Conservation (phyloP, 768 basidiomycete genomes). For the Vishniacozyma victoriae region DNA sequence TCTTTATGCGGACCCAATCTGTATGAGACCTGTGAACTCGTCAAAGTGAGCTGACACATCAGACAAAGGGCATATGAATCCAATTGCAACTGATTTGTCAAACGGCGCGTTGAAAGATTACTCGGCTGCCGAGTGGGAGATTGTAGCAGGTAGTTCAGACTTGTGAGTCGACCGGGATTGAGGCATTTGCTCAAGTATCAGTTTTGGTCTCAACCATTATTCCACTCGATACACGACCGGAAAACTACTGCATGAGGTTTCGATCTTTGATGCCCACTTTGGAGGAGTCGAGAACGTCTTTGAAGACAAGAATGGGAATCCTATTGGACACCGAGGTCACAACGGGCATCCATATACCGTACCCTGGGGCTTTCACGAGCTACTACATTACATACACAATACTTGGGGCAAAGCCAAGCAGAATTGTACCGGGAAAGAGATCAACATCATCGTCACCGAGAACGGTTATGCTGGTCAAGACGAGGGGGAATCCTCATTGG, state of each 20-base stretch:
- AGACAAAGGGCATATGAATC: no score
- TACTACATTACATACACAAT: slow-evolving; percentile 11
- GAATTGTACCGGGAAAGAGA: no score
- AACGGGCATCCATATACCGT: slow-evolving; percentile 9
- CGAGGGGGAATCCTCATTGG: slow-evolving; percentile 9
- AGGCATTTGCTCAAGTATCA: background rate
- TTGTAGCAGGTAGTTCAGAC: no score
- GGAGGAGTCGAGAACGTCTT: slow-evolving; percentile 5
- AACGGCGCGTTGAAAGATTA: no score
- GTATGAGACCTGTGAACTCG: no score
- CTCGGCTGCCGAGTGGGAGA: no score
- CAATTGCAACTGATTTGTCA: no score
- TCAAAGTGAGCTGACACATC: no score
- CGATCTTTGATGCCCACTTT: background rate
- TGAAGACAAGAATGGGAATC: slow-evolving; percentile 7
- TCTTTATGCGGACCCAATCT: slow-evolving; percentile 33
- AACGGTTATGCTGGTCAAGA: slow-evolving; percentile 12
- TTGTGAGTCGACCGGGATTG: background rate
- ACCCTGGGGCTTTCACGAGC: slow-evolving; percentile 20
- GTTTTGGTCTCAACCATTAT: slow-evolving; percentile 6
- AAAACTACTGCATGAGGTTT: no score
- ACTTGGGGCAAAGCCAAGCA: no score
- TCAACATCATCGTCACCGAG: slow-evolving; percentile 16
- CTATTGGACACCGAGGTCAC: slow-evolving; percentile 7
- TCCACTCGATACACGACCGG: slow-evolving; percentile 8